Conservation (phyloP, 371 early-diverging fungal genomes). For the Homolaphlyctis polyrhiza region DNA sequence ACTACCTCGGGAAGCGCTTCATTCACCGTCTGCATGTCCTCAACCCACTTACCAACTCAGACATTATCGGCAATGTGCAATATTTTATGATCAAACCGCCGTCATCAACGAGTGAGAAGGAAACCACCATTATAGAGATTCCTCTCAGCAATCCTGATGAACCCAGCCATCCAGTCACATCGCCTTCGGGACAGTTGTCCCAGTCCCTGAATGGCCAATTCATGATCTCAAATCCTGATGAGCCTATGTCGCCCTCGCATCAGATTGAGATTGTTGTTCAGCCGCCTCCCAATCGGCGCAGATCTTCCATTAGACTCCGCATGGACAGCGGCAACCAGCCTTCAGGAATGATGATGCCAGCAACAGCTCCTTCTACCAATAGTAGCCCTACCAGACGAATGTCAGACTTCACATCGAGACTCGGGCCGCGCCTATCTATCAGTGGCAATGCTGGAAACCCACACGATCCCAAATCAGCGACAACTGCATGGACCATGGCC, state of each 20-base stretch:
- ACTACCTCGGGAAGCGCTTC: constrained; percentile 49
- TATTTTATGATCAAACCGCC: constrained; percentile 41
- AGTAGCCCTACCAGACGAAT: background rate
- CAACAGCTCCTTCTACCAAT: background rate
- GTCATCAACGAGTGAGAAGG: background rate
- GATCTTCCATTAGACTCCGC: background rate
- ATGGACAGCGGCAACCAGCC: background rate
- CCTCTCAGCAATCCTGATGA: constrained; percentile 5
- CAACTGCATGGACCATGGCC: constrained; percentile 25
- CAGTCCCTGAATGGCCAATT: background rate
- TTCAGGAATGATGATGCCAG: background rate
- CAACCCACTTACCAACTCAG: constrained; percentile 57
- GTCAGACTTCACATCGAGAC: too few relatives aligned
- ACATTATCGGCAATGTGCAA: constrained; percentile 50
- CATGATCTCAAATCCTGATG: background rate
- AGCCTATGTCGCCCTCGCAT: background rate
- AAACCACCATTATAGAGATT: background rate
- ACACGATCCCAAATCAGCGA: constrained; percentile 18
- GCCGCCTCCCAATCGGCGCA: background rate
- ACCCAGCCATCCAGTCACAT: background rate
- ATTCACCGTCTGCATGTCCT: constrained; percentile 56
- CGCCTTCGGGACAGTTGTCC: background rate
- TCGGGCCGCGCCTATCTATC: background rate
- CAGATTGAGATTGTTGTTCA: background rate
- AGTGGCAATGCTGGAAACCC: background rate